Conservation (phyloP, 2,329 filamentous ascomycete species). For the Colletotrichum phormii region DNA sequence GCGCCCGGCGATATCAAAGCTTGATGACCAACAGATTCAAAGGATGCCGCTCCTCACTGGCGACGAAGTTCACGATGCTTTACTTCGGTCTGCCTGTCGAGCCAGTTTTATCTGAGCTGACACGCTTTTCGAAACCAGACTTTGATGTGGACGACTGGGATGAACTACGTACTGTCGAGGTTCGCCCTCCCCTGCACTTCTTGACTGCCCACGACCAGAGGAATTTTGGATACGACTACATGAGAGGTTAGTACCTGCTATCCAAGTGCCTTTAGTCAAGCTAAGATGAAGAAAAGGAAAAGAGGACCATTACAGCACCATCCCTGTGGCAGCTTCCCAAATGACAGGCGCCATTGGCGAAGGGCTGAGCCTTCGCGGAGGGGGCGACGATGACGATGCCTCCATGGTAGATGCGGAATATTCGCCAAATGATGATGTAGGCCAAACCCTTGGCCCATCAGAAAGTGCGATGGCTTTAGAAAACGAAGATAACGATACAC, state of each 20-base stretch:
- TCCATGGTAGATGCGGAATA: background rate
- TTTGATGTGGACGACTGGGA: slow-evolving; percentile 38
- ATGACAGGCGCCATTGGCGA: background rate
- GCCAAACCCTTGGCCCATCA: background rate
- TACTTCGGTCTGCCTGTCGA: slow-evolving; percentile 60
- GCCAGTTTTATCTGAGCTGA: slow-evolving; percentile 45
- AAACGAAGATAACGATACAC: background rate
- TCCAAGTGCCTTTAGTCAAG: background rate
- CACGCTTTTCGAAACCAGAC: slow-evolving; percentile 41
- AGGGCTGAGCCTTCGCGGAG: slow-evolving; percentile 28
- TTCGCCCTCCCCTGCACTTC: slow-evolving; percentile 47
- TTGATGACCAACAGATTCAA: slow-evolving; percentile 48
- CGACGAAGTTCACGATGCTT: slow-evolving; percentile 57
- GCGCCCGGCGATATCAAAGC: slow-evolving; percentile 44
- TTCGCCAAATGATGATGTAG: background rate
- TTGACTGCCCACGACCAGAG: slow-evolving; percentile 45
- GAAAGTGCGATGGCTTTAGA: background rate
- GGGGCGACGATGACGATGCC: slow-evolving; percentile 5
- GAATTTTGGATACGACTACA: slow-evolving; percentile 44
- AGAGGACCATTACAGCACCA: slow-evolving; percentile 16
- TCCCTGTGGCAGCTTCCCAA: slow-evolving; percentile 23
- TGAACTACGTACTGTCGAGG: slow-evolving; percentile 38
- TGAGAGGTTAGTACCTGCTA: slow-evolving; percentile 19
- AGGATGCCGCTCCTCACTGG: slow-evolving; percentile 43
- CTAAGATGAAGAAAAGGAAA: slow-evolving; percentile 33